phyloP scores from a whole-genome alignment of 306 rosid genomes.

The Phaseolus lunatus region DNA sequence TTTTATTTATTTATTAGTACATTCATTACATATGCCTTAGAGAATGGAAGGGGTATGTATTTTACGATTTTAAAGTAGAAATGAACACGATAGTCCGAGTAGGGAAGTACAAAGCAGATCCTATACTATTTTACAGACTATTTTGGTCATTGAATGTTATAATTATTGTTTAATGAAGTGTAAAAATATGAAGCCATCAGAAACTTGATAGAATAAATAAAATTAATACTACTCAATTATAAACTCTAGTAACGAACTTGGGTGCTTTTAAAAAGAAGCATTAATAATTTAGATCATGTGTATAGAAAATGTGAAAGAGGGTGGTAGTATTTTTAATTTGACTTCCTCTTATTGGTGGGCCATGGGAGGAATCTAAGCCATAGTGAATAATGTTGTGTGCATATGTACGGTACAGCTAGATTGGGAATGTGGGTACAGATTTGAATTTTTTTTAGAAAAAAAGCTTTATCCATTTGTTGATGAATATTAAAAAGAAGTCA shows the following conservation, averaged over 20 bases:
- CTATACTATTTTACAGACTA: neutral
- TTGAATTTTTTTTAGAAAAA: neutral
- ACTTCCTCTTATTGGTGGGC: constrained; percentile 43
- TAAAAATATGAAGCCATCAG: neutral
- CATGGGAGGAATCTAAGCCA: constrained; percentile 46
- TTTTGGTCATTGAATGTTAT: neutral
- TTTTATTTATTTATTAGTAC: too few species aligned
- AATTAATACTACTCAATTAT: neutral
- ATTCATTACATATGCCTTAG: neutral
- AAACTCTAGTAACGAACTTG: neutral
- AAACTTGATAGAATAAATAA: neutral
- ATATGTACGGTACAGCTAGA: constrained; percentile 44
- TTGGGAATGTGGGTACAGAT: constrained; percentile 49
- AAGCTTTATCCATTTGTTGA: constrained; percentile 40
- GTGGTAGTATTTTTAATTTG: constrained; percentile 19
- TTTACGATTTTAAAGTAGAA: neutral
- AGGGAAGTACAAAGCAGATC: neutral
- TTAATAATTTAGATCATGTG: neutral
- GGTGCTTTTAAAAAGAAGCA: neutral
- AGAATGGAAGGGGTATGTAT: neutral
- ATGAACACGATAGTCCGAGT: neutral
- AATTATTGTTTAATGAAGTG: neutral
- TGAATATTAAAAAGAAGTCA: constrained; percentile 39
- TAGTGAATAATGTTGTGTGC: constrained; percentile 32
- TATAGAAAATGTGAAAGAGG: neutral